Conservation (phyloP, 2,329 filamentous ascomycete species). For the Arthroderma sp. region DNA sequence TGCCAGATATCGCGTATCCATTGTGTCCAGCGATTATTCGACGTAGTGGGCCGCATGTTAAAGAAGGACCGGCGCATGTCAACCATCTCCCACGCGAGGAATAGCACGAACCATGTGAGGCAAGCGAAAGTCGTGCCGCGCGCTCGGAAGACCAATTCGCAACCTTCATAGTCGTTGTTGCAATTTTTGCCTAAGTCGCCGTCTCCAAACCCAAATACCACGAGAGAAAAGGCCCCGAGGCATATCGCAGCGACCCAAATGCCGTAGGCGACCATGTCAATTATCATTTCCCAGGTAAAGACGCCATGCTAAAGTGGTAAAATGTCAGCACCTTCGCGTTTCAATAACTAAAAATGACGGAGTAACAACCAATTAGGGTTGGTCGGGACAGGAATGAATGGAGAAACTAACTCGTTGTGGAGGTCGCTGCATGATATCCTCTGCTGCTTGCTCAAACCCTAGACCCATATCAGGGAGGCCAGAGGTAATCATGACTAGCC, state of each 20-base stretch:
- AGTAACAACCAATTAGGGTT: too few species aligned
- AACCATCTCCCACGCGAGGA: slow-evolving; percentile 67
- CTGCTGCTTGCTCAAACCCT: slow-evolving; percentile 60
- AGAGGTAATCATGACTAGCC: slow-evolving; percentile 89
- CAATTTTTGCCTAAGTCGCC: slow-evolving; percentile 48
- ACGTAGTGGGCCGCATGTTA: slow-evolving; percentile 48
- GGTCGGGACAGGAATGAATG: not conserved
- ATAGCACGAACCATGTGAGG: slow-evolving; percentile 64
- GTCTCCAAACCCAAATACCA: slow-evolving; percentile 48
- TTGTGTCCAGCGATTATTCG: slow-evolving; percentile 47
- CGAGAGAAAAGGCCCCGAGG: slow-evolving; percentile 48
- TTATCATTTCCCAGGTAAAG: slow-evolving; percentile 62
- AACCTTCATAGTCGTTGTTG: slow-evolving; percentile 45
- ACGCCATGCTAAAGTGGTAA: slow-evolving; percentile 41
- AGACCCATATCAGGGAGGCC: slow-evolving; percentile 78
- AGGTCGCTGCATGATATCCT: slow-evolving; percentile 65
- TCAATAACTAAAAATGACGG: not conserved
- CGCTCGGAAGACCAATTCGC: slow-evolving; percentile 54
- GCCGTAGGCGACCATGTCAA: slow-evolving; percentile 73
- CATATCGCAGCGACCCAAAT: slow-evolving; percentile 60
- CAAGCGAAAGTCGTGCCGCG: slow-evolving; percentile 61
- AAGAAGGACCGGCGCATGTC: slow-evolving; percentile 61
- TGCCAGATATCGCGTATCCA: slow-evolving; percentile 56
- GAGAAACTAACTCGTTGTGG: slow-evolving; percentile 45
- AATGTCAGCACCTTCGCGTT: slow-evolving; percentile 12